Base-by-base conservation (phyloP, 306 rosid genomes). In the Citrullus mucosospermus region DNA sequence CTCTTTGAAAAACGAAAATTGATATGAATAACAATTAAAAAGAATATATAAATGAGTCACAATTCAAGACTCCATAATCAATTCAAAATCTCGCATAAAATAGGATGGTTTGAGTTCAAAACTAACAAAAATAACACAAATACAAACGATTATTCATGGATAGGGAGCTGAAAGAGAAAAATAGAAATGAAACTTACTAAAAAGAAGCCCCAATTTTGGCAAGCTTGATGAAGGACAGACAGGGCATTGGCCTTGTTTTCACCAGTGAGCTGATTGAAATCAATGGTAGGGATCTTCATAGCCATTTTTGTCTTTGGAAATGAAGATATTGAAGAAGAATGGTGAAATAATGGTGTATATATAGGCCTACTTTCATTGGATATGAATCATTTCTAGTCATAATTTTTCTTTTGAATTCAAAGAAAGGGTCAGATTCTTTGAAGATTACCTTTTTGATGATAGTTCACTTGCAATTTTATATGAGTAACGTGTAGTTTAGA, bases 191-290 rank as follows among this genome's bases (percentile, higher is more conserved):
- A 9, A 44, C 56, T 3, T 79, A 92, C 96, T 80, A 88, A 78
- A 83, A 92, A 90, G 79, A 82, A 90, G 2, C 97, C 97, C 93
- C 96, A 89, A 78, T 87, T 86, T 61, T 90, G 83, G 67, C 97
- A 93, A 51, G 98, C 93, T 75, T 93, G 86, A 81, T 93, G 90
- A 62, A 93, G 76, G 46, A 88, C 85, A 5, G 84, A 85, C 88
- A 88, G 81, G 57, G 95, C 83, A 80, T 87, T 84, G 78, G 83
- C 82, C 82, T 87, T 90, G 68, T 80, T 83, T 79, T 86, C 88
- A 43, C 90, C 96, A 54, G 77, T 81, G 83, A 93, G 86, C 82
- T 89, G 81, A 79, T 81, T 74, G 68, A 93, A 93, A 86, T 93
- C 97, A 76, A 93, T 87, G 76, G 87, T 81, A 39, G 98, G 98